phyloP scores from a whole-genome alignment of 1,139 yeast genomes.

The Blastobotrys buckinghamii region DNA sequence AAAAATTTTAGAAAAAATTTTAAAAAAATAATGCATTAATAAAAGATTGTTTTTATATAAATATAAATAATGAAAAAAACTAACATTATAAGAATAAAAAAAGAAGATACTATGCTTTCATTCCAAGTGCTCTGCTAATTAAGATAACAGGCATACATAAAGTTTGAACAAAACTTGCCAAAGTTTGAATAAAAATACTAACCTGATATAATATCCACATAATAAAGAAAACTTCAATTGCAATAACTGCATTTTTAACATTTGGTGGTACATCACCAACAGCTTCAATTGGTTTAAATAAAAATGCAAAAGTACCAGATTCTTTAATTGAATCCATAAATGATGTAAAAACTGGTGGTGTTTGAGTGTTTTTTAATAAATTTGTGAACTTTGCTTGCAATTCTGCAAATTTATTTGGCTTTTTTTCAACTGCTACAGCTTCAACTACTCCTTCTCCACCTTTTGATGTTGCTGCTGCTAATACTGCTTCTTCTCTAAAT shows the following conservation, averaged over 20 bases:
- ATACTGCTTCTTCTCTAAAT: not conserved
- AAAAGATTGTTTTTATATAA: not conserved
- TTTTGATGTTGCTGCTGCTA: not conserved
- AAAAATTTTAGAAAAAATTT: no score
- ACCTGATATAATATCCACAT: slow-evolving; percentile 31
- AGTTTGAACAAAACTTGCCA: slow-evolving; percentile 28
- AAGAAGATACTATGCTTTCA: slow-evolving; percentile 1
- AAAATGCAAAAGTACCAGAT: slow-evolving; percentile 24
- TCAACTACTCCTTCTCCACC: slow-evolving; percentile 5
- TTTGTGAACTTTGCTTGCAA: slow-evolving; percentile 1
- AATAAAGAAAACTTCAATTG: slow-evolving; percentile 28
- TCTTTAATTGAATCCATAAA: slow-evolving; percentile 22
- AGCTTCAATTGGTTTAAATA: slow-evolving; percentile 28
- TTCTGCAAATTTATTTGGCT: not conserved
- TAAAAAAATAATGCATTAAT: no score
- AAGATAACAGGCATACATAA: slow-evolving; percentile 31
- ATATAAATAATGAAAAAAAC: not conserved
- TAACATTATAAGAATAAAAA: not conserved
- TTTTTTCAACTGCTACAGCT: no score
- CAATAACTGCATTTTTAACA: slow-evolving; percentile 24
- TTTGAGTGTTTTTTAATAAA: not conserved
- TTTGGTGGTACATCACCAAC: slow-evolving; percentile 27
- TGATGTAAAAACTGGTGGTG: slow-evolving; percentile 11
- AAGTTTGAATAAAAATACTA: slow-evolving; percentile 28
- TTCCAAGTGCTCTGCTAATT: slow-evolving; percentile 24